phyloP scores from a whole-genome alignment of 2,329 filamentous ascomycete genomes.

The Aspergillus candidus region DNA sequence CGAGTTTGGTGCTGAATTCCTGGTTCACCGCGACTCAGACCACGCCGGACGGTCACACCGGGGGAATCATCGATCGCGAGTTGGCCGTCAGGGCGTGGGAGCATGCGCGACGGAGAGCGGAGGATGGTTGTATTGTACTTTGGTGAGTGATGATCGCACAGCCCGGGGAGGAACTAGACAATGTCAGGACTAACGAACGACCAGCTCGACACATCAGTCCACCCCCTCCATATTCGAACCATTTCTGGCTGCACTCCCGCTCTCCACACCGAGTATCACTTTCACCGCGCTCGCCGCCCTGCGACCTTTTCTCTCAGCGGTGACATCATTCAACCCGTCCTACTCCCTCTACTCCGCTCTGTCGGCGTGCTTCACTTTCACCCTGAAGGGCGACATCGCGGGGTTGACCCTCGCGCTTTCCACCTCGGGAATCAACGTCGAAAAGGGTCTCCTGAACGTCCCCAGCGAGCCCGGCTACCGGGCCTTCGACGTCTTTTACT shows the following conservation, averaged over 20 bases:
- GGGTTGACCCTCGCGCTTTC: constrained; percentile 72
- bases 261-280: constrained; percentile 67
- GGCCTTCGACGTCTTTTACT: constrained; percentile 97
- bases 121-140: constrained; percentile 88
- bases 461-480: constrained; percentile 74
- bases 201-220: constrained; percentile 79
- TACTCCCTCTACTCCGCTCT: constrained; percentile 73
- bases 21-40: constrained; percentile 77
- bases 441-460: constrained; percentile 71
- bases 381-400: constrained; percentile 70
- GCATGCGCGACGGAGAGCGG: constrained; percentile 86
- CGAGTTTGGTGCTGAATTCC: constrained; percentile 89
- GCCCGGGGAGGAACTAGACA: not conserved
- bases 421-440: constrained; percentile 79
- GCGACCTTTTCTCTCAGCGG: constrained; percentile 77
- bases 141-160: constrained; percentile 53
- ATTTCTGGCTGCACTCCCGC: constrained; percentile 73
- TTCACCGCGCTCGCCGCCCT: constrained; percentile 76
- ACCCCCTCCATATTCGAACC: constrained; percentile 77
- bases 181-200: not conserved
- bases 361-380: constrained; percentile 73
- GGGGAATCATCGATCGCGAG: constrained; percentile 73
- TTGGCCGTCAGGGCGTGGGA: constrained; percentile 86
- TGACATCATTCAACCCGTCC: constrained; percentile 85
- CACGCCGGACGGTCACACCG: constrained; percentile 61